These are phyloP conservation scores for Cymbomonas tetramitiformis DNA, from an alignment of 139 green algal species.

Conservation along the genomic window DNA sequence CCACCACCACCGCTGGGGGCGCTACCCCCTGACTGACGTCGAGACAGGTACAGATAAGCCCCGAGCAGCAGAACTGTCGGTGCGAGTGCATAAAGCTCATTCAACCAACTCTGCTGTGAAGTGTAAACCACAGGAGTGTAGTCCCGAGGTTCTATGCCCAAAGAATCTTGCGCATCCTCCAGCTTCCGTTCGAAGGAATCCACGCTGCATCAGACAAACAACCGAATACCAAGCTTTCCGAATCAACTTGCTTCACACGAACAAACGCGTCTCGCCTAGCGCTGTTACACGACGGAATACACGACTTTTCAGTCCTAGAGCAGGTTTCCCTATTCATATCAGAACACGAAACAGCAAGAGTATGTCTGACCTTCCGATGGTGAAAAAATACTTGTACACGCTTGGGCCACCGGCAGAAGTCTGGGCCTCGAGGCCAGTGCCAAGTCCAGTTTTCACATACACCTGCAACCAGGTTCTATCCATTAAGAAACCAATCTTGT, in stretches of 20 bases:
- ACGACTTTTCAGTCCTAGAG: neutral
- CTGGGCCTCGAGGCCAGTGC: conserved; percentile 4
- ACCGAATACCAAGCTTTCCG: neutral
- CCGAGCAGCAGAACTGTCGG: conserved; percentile 84
- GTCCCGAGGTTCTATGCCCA: conserved; percentile 33
- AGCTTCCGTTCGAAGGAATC: conserved; percentile 91
- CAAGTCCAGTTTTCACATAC: neutral
- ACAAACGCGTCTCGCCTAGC: neutral
- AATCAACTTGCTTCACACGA: neutral
- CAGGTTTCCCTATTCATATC: neutral
- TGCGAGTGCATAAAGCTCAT: conserved; percentile 53
- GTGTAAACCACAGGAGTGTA: conserved; percentile 60
- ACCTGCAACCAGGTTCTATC: neutral
- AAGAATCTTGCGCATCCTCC: conserved; percentile 68
- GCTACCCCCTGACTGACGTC: conserved; percentile 45
- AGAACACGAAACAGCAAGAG: conserved; percentile 6
- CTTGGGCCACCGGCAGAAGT: neutral
- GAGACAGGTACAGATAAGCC: conserved; percentile 72
- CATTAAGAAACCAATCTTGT: neutral
- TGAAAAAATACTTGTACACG: conserved; percentile 74
- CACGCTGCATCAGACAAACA: conserved; percentile 29
- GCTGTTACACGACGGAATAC: neutral
- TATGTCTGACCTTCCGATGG: conserved; percentile 65
- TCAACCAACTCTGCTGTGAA: conserved; percentile 49
- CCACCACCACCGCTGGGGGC: conserved; percentile 35